A percentile compares a stretch with the other conserved stretches of the same genome.
phyloP scores from a whole-genome alignment of 2,329 filamentous ascomycete species.

The Ascochyta koolunga region DNA sequence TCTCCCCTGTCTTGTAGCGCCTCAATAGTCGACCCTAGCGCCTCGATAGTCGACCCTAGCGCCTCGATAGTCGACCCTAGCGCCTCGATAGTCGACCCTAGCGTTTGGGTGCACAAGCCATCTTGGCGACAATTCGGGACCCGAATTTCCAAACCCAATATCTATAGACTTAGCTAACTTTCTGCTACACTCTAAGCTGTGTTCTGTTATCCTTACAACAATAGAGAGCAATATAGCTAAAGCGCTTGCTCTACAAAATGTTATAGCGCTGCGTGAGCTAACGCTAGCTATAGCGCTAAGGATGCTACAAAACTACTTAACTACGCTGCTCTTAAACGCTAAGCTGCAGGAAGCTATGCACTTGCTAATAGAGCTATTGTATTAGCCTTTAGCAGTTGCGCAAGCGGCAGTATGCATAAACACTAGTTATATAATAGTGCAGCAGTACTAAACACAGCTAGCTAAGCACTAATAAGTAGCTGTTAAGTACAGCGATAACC shows the following conservation, averaged over 20 bases:
- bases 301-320: conserved; percentile 25
- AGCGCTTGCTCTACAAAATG: conserved; percentile 18
- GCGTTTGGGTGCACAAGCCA: too few species aligned
- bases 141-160: too few species aligned
- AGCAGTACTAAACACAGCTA: conserved; percentile 20
- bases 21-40: too few species aligned
- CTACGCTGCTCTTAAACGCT: not conserved
- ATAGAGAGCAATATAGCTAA: conserved; percentile 14
- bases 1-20: too few species aligned
- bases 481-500: conserved; percentile 41
- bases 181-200: conserved; percentile 19
- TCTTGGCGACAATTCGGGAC: too few species aligned
- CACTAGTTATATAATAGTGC: conserved; percentile 9
- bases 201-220: conserved; percentile 26
- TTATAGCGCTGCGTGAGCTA: conserved; percentile 22
- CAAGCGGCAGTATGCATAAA: conserved; percentile 27
- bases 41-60: too few species aligned
- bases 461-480: conserved; percentile 32
- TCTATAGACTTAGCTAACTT: too few species aligned
- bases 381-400: conserved; percentile 26
- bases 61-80: too few species aligned
- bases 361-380: conserved; percentile 22
- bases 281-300: conserved; percentile 18
- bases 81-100: too few species aligned
- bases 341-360: conserved; percentile 18